phyloP scores from a whole-genome alignment of 768 basidiomycete species.

The Gloeopeniophorella convolvens region DNA sequence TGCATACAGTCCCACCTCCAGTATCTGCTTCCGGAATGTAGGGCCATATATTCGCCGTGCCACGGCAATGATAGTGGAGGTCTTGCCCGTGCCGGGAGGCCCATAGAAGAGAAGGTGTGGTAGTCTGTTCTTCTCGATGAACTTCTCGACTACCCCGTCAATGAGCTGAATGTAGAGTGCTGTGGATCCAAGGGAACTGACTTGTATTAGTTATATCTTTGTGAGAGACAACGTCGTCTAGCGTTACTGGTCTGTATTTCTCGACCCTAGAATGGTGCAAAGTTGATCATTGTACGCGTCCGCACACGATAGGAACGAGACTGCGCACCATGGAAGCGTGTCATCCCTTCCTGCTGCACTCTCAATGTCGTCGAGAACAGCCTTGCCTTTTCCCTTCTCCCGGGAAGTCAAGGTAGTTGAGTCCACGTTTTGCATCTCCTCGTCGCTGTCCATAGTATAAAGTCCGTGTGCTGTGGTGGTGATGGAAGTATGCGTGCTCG shows the following conservation, averaged over 20 bases:
- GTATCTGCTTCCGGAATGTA: conserved; percentile 83
- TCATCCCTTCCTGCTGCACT: conserved; percentile 41
- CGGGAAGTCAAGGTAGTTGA: conserved; percentile 23
- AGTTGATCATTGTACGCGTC: conserved; percentile 8
- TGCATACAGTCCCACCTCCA: conserved; percentile 56
- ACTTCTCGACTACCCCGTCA: conserved; percentile 72
- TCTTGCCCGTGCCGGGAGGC: conserved; percentile 97
- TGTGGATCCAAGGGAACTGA: conserved; percentile 34
- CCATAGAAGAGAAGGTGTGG: conserved; percentile 97
- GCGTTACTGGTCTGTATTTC: conserved; percentile 87
- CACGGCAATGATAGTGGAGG: conserved; percentile 93
- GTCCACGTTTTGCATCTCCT: conserved; percentile 46
- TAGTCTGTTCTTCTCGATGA: conserved; percentile 89
- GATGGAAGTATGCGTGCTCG: not conserved
- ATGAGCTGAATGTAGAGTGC: not conserved
- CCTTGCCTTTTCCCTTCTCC: conserved; percentile 73
- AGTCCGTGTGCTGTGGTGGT: not conserved
- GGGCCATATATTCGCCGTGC: conserved; percentile 90
- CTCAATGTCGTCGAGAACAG: conserved; percentile 34
- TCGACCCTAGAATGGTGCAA: conserved; percentile 60
- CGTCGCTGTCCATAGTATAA: conserved; percentile 49
- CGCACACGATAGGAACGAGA: not conserved
- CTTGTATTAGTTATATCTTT: conserved; percentile 93
- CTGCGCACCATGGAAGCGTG: conserved; percentile 74
- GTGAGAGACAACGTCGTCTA: conserved; percentile 95